Base-by-base conservation (phyloP, 2,329 filamentous ascomycete genomes). In the Xylariaceae sp. region DNA sequence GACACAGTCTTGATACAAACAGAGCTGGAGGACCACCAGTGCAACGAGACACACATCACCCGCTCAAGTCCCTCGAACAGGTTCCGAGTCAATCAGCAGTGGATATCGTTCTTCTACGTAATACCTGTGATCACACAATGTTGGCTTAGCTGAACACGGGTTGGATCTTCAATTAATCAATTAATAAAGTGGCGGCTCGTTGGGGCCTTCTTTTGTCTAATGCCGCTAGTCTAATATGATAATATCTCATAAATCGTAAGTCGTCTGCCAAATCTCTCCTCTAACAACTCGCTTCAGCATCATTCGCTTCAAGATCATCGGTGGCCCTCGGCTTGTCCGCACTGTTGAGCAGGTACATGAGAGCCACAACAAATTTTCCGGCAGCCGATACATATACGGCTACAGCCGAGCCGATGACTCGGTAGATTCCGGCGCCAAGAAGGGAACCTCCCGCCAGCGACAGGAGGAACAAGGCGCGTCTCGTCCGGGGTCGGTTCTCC, bases 371-470 rank as follows among this genome's bases (percentile, higher is more conserved):
- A 45, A 76, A 55, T 66, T 81, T 82, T 6, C 79, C 78, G 1
- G 71, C 73, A 0, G 71, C 79, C 2, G 76, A 78, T 2, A 80
- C 68, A 15, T 77, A 65, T 13, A 82, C 64, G 6, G 77, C 78
- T 6, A 74, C 71, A 15, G 76, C 68, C 7, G 77, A 78, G 9
- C 78, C 77, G 2, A 72, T 71, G 9, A 64, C 65, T 55, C 74
- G 74, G 63, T 78, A 82, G 51, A 82, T 76, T 17, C 74, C 76
- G 1, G 82, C 82, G 0, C 83, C 83, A 0, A 77, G 70, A 34
- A 86, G 74, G 6, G 77, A 76, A 0, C 83, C 82, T 1, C 74
- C 68, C 2, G 79, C 69, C 37, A 86, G 68, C 2, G 76, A 69
- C 0, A 74, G 15, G 49, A 86, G 69, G 61, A 86, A 86, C 44